Conservation (phyloP, 257 asterid species). For the Gardenia jasminoides region DNA sequence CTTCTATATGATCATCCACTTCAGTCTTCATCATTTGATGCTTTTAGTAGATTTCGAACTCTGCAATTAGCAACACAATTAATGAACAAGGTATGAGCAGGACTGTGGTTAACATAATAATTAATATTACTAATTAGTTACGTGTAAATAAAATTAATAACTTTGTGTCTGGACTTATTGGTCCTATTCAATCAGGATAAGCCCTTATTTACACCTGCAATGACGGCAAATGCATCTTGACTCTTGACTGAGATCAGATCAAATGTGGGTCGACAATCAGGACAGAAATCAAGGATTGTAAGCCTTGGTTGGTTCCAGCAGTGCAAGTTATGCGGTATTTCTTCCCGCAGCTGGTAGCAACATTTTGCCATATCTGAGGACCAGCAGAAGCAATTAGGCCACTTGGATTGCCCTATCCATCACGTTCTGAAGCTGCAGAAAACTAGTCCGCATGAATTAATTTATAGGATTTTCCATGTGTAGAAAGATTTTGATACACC, state of each 20-base stretch:
- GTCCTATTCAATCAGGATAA: slow-evolving; percentile 32
- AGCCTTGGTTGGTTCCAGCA: slow-evolving; percentile 35
- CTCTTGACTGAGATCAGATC: no score
- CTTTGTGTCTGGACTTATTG: slow-evolving; percentile 16
- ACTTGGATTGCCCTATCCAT: slow-evolving; percentile 33
- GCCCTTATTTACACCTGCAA: slow-evolving; percentile 43
- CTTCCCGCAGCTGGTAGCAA: slow-evolving; percentile 36
- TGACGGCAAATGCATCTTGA: slow-evolving; percentile 44
- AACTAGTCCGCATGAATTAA: no score
- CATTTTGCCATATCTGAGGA: slow-evolving; percentile 26
- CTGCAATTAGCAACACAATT: no score
- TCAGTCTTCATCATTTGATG: no score
- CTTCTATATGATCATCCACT: no score
- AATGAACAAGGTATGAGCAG: no score
- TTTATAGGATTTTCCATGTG: no score
- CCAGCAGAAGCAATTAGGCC: slow-evolving; percentile 43
- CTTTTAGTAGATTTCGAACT: no score
- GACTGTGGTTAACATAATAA: no score
- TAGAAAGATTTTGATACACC: no score
- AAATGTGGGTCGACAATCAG: slow-evolving; percentile 32
- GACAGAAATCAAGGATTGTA: slow-evolving; percentile 48
- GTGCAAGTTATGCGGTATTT: slow-evolving; percentile 39
- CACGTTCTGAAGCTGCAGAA: slow-evolving; percentile 54
- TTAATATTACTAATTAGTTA: no score
- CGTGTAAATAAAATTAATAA: no score